phyloP scores from a whole-genome alignment of 208 protist genomes.

The Trypanosoma caninum region DNA sequence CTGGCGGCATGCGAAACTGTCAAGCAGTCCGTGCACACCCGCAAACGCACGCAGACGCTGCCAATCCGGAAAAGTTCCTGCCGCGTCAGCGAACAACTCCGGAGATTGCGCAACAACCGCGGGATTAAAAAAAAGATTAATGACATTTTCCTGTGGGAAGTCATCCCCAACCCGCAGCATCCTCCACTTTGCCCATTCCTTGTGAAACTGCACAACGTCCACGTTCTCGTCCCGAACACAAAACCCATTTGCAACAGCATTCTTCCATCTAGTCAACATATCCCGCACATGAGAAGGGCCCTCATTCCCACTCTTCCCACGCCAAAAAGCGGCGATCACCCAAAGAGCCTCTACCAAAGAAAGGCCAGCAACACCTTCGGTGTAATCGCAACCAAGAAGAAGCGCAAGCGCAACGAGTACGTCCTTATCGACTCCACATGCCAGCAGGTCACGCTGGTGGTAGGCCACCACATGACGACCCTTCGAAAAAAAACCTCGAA shows the following conservation, averaged over 20 bases:
- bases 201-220: constrained; percentile 41
- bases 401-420: constrained; percentile 88
- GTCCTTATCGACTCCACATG: constrained; percentile 73
- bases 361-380: constrained; percentile 87
- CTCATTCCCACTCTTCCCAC: background rate
- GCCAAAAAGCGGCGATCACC: constrained; percentile 56
- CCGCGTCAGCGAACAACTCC: constrained; percentile 31
- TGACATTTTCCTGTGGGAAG: constrained; percentile 43
- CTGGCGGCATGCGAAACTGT: constrained; percentile 41
- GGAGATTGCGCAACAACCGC: constrained; percentile 48
- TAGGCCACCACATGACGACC: constrained; percentile 67
- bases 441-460: constrained; percentile 43
- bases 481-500: constrained; percentile 90
- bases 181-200: constrained; percentile 37
- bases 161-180: constrained; percentile 23
- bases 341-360: constrained; percentile 66
- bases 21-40: constrained; percentile 45
- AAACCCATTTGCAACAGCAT: constrained; percentile 14
- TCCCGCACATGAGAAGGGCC: constrained; percentile 24
- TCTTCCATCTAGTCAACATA: constrained; percentile 41
- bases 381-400: constrained; percentile 96
- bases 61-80: constrained; percentile 67
- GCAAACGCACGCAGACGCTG: constrained; percentile 54
- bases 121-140: constrained; percentile 61
- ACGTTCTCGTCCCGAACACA: constrained; percentile 36